phyloP scores from a whole-genome alignment of 495 filamentous ascomycete species.

The Aspergillus panamensis region DNA sequence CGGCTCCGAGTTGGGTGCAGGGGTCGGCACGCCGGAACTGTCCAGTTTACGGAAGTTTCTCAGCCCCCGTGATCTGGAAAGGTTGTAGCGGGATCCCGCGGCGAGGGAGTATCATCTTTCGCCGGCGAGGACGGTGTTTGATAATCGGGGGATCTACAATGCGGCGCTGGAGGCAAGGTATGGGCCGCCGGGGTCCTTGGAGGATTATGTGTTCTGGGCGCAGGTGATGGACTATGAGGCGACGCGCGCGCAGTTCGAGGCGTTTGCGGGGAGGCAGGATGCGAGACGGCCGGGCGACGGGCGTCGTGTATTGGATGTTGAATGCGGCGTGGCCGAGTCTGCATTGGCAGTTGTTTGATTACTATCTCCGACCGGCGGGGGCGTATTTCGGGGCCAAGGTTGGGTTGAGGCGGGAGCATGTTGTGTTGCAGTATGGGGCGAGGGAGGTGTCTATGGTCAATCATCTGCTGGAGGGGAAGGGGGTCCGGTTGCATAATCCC shows the following conservation, averaged over 20 bases:
- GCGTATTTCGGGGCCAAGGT: constrained; percentile 59
- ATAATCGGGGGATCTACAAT: constrained; percentile 56
- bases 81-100: constrained; percentile 53
- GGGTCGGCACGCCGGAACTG: constrained; percentile 59
- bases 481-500: constrained; percentile 50
- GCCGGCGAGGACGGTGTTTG: constrained; percentile 49
- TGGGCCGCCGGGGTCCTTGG: constrained; percentile 48
- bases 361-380: constrained; percentile 56
- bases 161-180: constrained; percentile 50
- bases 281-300: constrained; percentile 52
- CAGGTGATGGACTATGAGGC: constrained; percentile 65
- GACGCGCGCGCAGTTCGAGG: constrained; percentile 58
- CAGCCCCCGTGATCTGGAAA: constrained; percentile 44
- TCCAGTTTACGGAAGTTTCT: constrained; percentile 54
- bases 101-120: constrained; percentile 59
- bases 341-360: constrained; percentile 66
- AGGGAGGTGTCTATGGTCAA: constrained; percentile 54
- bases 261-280: constrained; percentile 49
- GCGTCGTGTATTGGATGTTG: constrained; percentile 67
- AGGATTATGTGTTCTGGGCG: constrained; percentile 53
- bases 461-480: constrained; percentile 41
- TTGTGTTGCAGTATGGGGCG: constrained; percentile 51
- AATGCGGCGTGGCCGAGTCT: constrained; percentile 63
- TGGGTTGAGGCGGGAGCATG: constrained; percentile 51
- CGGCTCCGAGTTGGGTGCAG: constrained; percentile 57